Conservation (phyloP, 1,139 yeast species). For the Protomyces macrosporus region DNA sequence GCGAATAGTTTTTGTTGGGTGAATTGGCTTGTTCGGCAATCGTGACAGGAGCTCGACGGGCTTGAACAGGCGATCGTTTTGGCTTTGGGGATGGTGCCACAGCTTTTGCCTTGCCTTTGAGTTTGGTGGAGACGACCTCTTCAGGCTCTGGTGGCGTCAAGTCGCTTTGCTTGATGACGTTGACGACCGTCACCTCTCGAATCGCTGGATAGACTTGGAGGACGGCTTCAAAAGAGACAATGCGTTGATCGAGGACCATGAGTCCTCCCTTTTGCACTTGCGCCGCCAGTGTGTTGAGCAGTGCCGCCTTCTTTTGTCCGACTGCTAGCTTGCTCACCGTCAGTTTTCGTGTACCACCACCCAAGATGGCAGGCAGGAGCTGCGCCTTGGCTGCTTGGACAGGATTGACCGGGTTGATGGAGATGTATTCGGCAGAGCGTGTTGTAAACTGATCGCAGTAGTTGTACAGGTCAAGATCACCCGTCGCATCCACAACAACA, state of each 20-base stretch:
- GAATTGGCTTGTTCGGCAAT: not conserved
- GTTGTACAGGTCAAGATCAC: constrained; percentile 16
- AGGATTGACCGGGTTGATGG: constrained; percentile 7
- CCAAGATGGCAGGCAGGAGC: constrained; percentile 15
- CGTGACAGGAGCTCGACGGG: not conserved
- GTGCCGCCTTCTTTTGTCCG: not conserved
- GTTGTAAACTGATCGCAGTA: constrained; percentile 17
- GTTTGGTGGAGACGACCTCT: not conserved
- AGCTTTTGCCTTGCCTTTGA: constrained; percentile 9
- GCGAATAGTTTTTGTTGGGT: constrained; percentile 2
- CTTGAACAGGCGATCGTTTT: not conserved
- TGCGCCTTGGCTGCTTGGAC: constrained; percentile 6
- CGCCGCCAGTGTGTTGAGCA: constrained; percentile 2
- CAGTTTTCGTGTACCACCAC: constrained; percentile 18
- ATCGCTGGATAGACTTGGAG: not conserved
- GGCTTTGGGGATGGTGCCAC: not conserved
- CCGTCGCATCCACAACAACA: constrained; percentile 13
- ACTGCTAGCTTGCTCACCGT: not conserved
- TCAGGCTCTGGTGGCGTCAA: constrained; percentile 14
- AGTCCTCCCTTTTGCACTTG: not conserved
- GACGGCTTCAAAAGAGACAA: constrained; percentile 8
- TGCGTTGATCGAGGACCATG: constrained; percentile 7
- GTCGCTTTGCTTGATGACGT: constrained; percentile 17
- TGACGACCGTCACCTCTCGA: constrained; percentile 21
- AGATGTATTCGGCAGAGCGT: constrained; percentile 10